Evolutionary conservation across 805 yeast genomes (phyloP).

Genomic region (Wickerhamomyces rabaulensis): DNA sequence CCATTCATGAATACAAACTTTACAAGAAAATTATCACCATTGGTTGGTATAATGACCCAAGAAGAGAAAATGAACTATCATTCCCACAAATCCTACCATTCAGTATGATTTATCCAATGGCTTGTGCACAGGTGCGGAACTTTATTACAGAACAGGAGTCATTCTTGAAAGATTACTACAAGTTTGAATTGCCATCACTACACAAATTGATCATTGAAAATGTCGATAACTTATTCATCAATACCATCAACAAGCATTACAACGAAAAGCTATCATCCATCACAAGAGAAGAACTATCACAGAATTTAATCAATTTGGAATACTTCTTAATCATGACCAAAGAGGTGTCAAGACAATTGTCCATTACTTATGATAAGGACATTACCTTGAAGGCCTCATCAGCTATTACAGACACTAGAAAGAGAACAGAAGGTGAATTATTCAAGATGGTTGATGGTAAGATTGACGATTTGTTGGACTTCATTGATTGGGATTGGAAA

Average conservation of each 20-base stretch:
- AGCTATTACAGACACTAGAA: slow-evolving; percentile 53
- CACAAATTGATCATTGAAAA: slow-evolving; percentile 54
- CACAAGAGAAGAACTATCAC: slow-evolving; percentile 86
- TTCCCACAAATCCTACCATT: slow-evolving; percentile 76
- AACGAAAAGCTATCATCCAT: slow-evolving; percentile 57
- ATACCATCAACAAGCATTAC: slow-evolving; percentile 61
- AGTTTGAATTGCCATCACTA: slow-evolving; percentile 54
- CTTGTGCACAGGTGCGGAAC: slow-evolving; percentile 69
- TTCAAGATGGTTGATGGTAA: slow-evolving; percentile 79
- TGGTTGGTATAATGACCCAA: slow-evolving; percentile 63
- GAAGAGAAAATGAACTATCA: slow-evolving; percentile 28
- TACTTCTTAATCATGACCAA: slow-evolving; percentile 73
- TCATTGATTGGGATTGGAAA: slow-evolving; percentile 83
- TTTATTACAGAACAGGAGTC: slow-evolving; percentile 58
- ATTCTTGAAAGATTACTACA: slow-evolving; percentile 62
- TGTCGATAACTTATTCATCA: slow-evolving; percentile 64
- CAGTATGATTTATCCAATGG: slow-evolving; percentile 81
- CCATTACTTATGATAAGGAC: slow-evolving; percentile 32
- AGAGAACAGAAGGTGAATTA: slow-evolving; percentile 71
- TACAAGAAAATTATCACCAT: slow-evolving; percentile 59
- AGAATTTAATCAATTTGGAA: slow-evolving; percentile 82
- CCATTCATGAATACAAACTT: slow-evolving; percentile 51
- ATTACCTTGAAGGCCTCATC: slow-evolving; percentile 47
- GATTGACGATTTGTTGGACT: slow-evolving; percentile 73
- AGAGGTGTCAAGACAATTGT: slow-evolving; percentile 44